Evolutionary conservation across 345 rosid genomes (phyloP).

Genomic region (Alliaria petiolata): DNA sequence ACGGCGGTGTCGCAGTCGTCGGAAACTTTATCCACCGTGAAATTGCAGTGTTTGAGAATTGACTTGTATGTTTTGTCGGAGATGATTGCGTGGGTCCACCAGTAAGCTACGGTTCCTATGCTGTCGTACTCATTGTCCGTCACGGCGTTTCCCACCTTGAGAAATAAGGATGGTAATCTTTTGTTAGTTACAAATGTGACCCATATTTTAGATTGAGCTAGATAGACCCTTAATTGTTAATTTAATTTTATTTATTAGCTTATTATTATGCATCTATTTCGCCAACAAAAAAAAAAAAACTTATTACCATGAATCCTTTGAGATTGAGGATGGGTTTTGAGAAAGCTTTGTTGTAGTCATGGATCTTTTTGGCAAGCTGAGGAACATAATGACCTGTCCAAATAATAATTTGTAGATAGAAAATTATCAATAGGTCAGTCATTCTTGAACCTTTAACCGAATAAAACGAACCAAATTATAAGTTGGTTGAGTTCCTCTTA

Average conservation of each 20-base stretch:
- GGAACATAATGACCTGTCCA: conserved; percentile 85
- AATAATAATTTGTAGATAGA: neutral
- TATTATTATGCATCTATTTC: too few species aligned
- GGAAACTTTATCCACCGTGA: conserved; percentile 43
- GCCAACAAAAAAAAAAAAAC: too few species aligned
- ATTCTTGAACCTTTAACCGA: neutral
- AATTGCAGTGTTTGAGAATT: conserved; percentile 64
- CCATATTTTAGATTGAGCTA: neutral
- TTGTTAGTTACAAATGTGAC: neutral
- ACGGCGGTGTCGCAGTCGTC: conserved; percentile 53
- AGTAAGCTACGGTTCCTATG: conserved; percentile 73
- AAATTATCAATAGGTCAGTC: neutral
- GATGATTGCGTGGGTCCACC: conserved; percentile 94
- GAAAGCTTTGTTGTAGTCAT: conserved; percentile 53
- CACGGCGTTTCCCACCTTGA: conserved; percentile 85
- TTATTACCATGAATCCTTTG: conserved; percentile 86
- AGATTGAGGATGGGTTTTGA: conserved; percentile 60
- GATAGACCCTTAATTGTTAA: neutral
- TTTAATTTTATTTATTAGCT: neutral
- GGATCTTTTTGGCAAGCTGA: conserved; percentile 77
- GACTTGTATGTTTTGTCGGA: conserved; percentile 68
- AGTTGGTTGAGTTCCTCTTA: neutral
- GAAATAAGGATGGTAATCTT: neutral
- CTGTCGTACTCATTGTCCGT: conserved; percentile 71
- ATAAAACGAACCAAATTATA: too few species aligned